These are phyloP conservation scores for Quercus alba DNA, from an alignment of 306 rosid genomes.

Conservation along the genomic window DNA sequence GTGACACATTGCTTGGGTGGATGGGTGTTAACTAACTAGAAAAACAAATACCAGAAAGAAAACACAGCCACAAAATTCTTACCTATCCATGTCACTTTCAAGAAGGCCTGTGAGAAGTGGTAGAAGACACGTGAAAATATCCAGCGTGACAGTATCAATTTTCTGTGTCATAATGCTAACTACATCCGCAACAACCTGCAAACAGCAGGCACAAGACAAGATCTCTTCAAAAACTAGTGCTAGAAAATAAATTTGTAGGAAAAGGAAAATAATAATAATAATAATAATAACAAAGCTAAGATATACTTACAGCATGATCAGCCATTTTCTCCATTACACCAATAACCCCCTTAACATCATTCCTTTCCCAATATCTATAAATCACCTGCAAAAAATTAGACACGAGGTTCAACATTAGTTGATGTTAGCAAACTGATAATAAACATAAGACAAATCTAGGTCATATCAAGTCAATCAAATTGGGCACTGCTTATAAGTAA, in stretches of 20 bases:
- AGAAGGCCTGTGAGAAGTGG: conserved; percentile 74
- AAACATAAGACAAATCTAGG: not conserved
- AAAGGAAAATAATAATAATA: not conserved
- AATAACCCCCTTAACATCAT: conserved; percentile 83
- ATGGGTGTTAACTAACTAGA: not conserved
- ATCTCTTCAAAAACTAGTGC: conserved; percentile 7
- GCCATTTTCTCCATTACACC: conserved; percentile 88
- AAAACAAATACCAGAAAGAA: not conserved
- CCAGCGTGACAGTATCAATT: conserved; percentile 82
- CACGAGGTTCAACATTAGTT: conserved; percentile 27
- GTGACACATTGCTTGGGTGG: too few species aligned
- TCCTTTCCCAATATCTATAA: conserved; percentile 89
- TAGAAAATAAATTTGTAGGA: not conserved
- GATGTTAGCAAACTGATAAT: not conserved
- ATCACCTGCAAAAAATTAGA: conserved; percentile 57
- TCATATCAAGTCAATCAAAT: not conserved
- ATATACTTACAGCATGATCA: conserved; percentile 78
- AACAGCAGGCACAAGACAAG: conserved; percentile 20
- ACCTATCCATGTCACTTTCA: conserved; percentile 88
- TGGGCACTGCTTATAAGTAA: not conserved
- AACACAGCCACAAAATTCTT: not conserved
- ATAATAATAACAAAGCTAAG: not conserved
- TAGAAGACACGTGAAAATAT: conserved; percentile 69
- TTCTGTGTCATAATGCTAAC: conserved; percentile 67
- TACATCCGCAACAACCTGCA: conserved; percentile 94